Base-by-base conservation (phyloP, 768 basidiomycete species). In the Austroboletus eburneus region DNA sequence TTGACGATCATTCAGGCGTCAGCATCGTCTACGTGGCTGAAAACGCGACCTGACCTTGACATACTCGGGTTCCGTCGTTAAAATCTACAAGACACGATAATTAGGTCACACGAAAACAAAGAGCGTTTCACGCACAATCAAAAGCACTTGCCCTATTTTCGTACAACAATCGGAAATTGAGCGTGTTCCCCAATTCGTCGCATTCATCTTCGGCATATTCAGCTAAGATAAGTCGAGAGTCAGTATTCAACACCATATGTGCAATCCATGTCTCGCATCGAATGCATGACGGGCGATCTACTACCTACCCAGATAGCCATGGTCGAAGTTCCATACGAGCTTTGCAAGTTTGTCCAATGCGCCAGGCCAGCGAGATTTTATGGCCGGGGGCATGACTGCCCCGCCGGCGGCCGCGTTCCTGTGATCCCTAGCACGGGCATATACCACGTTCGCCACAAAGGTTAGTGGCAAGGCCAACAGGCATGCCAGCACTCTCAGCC, bases 271-370 rank as follows among this genome's bases (percentile, higher is more conserved):
- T n/a, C n/a, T n/a, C n/a, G n/a, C n/a, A n/a, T n/a, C n/a, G n/a
- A n/a, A n/a, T n/a, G 5, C 14, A 16, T 12, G 10, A 14, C n/a
- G n/a, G 6, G 18, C 12, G 12, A 14, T 5, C 8, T 4, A 33
- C 5, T 13, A 47, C 71, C 7, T 49, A 74, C 80, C 77, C 17
- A 71, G 69, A 59, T 81, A 80, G 1, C 79, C 80, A 33, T 57
- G 55, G 3, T 63, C 61, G 43, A 70, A 72, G 25, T 71, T 68
- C 41, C 65, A 51, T 42, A 69, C 61, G 65, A 77, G 58, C 13
- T 24, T 46, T n/a, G 52, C 50, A 21, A 79, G 55, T 14, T 78
- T 52, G 49, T 80, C 79, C 4, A 76, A n/a, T 48, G 73, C 76
- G 21, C 76, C 78, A 6, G 70, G 62, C 57, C 51, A 65, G 33